A percentile compares a stretch with the other conserved stretches of the same genome.
Evolutionary conservation across 495 filamentous ascomycete genomes (phyloP).

Genomic region (Lasiosphaeria hispida): DNA sequence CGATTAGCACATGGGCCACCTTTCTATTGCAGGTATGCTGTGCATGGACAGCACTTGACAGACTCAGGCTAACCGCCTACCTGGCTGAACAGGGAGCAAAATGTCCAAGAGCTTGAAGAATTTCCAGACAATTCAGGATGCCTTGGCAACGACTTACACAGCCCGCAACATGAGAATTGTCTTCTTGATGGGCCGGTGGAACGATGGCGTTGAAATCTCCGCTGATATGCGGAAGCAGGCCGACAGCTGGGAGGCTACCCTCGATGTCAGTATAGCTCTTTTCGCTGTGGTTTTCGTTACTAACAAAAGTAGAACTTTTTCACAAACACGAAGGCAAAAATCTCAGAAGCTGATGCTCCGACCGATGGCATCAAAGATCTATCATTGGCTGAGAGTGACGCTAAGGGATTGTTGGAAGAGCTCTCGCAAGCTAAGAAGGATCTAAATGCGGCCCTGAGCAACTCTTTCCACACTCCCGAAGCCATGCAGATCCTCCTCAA

Average conservation of each 20-base stretch:
- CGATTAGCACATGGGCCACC: conserved; percentile 77
- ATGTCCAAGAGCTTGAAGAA: conserved; percentile 97
- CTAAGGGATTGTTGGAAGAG: conserved; percentile 33
- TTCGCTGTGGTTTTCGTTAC: neutral
- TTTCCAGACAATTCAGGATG: conserved; percentile 91
- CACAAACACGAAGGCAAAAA: conserved; percentile 65
- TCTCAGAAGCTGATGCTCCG: conserved; percentile 40
- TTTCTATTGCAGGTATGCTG: conserved; percentile 74
- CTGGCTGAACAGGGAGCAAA: conserved; percentile 51
- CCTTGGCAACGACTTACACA: conserved; percentile 72
- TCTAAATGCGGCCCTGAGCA: conserved; percentile 65
- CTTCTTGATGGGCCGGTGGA: conserved; percentile 86
- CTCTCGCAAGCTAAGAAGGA: conserved; percentile 64
- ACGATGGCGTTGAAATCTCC: conserved; percentile 87
- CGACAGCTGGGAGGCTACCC: conserved; percentile 72
- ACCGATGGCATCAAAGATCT: conserved; percentile 48
- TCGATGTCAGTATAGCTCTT: conserved; percentile 54
- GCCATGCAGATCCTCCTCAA: conserved; percentile 73
- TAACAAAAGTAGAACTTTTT: conserved; percentile 73
- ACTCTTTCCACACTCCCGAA: conserved; percentile 84
- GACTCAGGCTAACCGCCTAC: no score
- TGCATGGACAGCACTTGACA: no score
- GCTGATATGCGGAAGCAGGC: conserved; percentile 72
- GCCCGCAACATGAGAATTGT: conserved; percentile 78
- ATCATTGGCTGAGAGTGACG: conserved; percentile 31